Percentiles rank a stretch among this genome's conserved stretches.
These are phyloP conservation scores for Candida sp. DNA, from an alignment of 1,139 yeast species.

Conservation along the genomic window DNA sequence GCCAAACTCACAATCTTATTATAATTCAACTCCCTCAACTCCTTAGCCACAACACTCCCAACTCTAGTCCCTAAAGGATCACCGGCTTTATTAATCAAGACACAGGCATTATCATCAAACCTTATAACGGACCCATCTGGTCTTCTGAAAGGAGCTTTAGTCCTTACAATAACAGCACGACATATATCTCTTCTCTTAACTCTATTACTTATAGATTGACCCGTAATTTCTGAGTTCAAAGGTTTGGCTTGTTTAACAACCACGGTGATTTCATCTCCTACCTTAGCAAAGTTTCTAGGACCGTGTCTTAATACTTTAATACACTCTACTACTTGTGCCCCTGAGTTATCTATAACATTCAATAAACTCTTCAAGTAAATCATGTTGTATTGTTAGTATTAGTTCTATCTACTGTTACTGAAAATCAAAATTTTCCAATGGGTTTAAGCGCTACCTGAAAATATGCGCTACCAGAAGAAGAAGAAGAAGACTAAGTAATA, in stretches of 20 bases:
- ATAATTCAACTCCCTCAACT: conserved; percentile 78
- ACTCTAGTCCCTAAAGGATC: conserved; percentile 97
- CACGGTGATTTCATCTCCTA: conserved; percentile 92
- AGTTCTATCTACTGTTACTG: too few relatives aligned
- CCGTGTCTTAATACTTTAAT: conserved; percentile 91
- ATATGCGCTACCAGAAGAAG: too few relatives aligned
- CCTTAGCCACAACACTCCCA: conserved; percentile 88
- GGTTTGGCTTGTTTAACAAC: conserved; percentile 94
- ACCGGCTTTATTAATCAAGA: conserved; percentile 82
- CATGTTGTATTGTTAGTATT: conserved; percentile 37
- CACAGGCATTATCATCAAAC: conserved; percentile 98
- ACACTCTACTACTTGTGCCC: conserved; percentile 94
- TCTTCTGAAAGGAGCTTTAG: conserved; percentile 82
- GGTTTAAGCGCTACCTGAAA: neutral
- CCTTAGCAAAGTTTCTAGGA: conserved; percentile 76
- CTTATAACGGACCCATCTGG: conserved; percentile 84
- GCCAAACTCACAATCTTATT: conserved; percentile 90
- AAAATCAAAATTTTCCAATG: neutral
- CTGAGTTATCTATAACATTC: conserved; percentile 92
- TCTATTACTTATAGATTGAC: conserved; percentile 69
- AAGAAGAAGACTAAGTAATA: too few relatives aligned
- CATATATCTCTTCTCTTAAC: conserved; percentile 95
- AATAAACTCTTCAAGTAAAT: conserved; percentile 84
- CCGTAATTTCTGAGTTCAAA: conserved; percentile 55
- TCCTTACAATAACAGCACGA: conserved; percentile 93